A percentile compares a stretch with the other conserved stretches of the same genome.
These are phyloP conservation scores for Ophiostoma sp. DNA, from an alignment of 2,329 filamentous ascomycete genomes.

Conservation along the genomic window DNA sequence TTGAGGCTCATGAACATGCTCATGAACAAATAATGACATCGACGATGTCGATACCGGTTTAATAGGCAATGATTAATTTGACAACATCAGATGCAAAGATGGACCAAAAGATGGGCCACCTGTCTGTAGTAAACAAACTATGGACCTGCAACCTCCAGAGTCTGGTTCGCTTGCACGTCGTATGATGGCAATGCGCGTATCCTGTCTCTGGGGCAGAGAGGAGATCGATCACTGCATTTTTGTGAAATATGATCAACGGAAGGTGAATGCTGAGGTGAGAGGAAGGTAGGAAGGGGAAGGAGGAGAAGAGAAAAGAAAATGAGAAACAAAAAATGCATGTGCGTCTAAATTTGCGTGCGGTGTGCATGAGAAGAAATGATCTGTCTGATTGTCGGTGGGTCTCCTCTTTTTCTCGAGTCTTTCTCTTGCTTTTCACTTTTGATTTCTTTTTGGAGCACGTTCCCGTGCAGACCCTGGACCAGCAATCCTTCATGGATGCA, in stretches of 20 bases:
- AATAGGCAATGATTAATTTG: not conserved
- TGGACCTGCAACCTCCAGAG: not conserved
- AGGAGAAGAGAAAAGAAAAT: not conserved
- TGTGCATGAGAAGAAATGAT: slow-evolving; percentile 9
- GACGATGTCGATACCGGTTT: not conserved
- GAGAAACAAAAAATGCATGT: not conserved
- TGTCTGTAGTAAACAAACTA: not conserved
- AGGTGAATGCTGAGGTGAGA: not conserved
- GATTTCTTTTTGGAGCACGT: not conserved
- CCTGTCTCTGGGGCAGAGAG: not conserved
- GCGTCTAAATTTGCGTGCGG: not conserved
- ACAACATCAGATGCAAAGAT: not conserved
- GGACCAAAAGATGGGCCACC: not conserved
- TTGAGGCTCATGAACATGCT: not conserved
- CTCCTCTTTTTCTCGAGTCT: not conserved
- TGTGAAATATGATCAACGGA: slow-evolving; percentile 11
- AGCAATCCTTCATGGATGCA: not conserved
- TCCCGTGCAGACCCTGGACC: slow-evolving; percentile 2
- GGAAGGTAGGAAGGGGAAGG: not conserved
- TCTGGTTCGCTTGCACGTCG: not conserved
- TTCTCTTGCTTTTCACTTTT: not conserved
- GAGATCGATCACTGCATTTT: slow-evolving; percentile 11
- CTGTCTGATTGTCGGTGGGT: not conserved
- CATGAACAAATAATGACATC: not conserved
- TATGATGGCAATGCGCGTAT: slow-evolving; percentile 11